Evolutionary conservation across 163 green algal genomes (phyloP).

Genomic region (Chlorella variabilis): DNA sequence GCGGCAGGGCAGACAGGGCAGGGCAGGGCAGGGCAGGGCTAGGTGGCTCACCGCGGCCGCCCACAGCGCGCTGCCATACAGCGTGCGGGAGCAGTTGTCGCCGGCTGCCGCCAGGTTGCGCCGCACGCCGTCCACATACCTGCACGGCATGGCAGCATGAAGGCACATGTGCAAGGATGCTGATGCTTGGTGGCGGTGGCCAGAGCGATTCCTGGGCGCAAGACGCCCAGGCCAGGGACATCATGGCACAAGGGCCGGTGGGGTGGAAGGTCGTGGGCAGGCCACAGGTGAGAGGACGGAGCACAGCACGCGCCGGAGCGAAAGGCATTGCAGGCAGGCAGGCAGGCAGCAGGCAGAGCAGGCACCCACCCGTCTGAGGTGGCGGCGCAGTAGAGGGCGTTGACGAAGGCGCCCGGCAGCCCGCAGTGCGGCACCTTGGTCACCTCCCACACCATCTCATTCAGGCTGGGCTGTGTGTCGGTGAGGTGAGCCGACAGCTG

Average conservation of each 20-base stretch:
- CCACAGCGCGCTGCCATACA: constrained; percentile 52
- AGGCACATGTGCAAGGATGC: too few species aligned
- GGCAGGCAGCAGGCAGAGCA: not conserved
- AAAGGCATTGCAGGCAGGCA: too few species aligned
- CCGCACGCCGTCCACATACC: constrained; percentile 44
- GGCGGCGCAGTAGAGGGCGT: constrained; percentile 34
- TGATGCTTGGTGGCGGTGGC: too few species aligned
- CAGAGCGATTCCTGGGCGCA: too few species aligned
- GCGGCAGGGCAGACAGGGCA: not conserved
- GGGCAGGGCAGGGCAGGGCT: not conserved
- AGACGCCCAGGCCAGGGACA: too few species aligned
- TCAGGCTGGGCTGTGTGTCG: constrained; percentile 2
- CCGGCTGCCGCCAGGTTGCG: constrained; percentile 49
- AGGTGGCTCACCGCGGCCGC: constrained; percentile 24
- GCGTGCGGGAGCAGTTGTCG: constrained; percentile 50
- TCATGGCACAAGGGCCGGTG: too few species aligned
- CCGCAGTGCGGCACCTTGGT: not conserved
- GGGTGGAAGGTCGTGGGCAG: too few species aligned
- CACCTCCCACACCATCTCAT: not conserved
- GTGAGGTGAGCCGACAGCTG: not conserved
- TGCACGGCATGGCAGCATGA: too few species aligned
- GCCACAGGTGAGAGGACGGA: too few species aligned
- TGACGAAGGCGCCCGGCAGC: constrained; percentile 52
- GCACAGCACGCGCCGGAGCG: too few species aligned
- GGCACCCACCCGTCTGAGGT: not conserved